phyloP scores from a whole-genome alignment of 495 filamentous ascomycete species.

The Penicillium odoratum region DNA sequence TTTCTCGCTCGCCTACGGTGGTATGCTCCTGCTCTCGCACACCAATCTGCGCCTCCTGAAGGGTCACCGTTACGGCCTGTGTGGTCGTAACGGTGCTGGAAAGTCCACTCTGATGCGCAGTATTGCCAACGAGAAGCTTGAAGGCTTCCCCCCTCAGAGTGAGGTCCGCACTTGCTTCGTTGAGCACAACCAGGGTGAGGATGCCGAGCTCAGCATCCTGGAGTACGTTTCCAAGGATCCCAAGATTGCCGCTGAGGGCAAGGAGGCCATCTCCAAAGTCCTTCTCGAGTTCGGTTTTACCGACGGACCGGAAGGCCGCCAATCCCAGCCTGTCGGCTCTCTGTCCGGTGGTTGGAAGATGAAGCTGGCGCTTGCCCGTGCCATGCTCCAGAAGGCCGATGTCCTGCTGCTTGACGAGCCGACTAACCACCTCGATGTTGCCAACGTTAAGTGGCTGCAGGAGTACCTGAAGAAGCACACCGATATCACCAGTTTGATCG shows the following conservation, averaged over 20 bases:
- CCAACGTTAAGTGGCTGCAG: slow-evolving; percentile 93
- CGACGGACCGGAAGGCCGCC: slow-evolving; percentile 81
- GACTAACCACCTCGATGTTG: slow-evolving; percentile 97
- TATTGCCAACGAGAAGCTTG: slow-evolving; percentile 92
- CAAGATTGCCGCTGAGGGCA: slow-evolving; percentile 68
- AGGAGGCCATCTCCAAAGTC: slow-evolving; percentile 77
- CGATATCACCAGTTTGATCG: slow-evolving; percentile 96
- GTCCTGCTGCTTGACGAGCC: slow-evolving; percentile 97
- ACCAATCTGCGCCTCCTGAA: slow-evolving; percentile 93
- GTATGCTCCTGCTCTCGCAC: slow-evolving; percentile 95
- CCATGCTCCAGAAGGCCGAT: slow-evolving; percentile 95
- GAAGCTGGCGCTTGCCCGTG: slow-evolving; percentile 95
- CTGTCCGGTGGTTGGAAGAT: slow-evolving; percentile 99
- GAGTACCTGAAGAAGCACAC: slow-evolving; percentile 94
- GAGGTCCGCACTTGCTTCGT: slow-evolving; percentile 95
- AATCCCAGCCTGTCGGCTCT: slow-evolving; percentile 84
- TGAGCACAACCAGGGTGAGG: slow-evolving; percentile 97
- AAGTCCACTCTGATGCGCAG: slow-evolving; percentile 98
- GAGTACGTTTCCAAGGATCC: slow-evolving; percentile 89
- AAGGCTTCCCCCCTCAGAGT: slow-evolving; percentile 92
- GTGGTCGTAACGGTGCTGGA: slow-evolving; percentile 93
- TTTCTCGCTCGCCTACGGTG: slow-evolving; percentile 97
- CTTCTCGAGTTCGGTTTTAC: slow-evolving; percentile 93
- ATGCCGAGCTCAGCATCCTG: slow-evolving; percentile 91
- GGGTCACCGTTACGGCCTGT: slow-evolving; percentile 95